Conservation (phyloP, 495 filamentous ascomycete species). For the Penicillium fimorum region DNA sequence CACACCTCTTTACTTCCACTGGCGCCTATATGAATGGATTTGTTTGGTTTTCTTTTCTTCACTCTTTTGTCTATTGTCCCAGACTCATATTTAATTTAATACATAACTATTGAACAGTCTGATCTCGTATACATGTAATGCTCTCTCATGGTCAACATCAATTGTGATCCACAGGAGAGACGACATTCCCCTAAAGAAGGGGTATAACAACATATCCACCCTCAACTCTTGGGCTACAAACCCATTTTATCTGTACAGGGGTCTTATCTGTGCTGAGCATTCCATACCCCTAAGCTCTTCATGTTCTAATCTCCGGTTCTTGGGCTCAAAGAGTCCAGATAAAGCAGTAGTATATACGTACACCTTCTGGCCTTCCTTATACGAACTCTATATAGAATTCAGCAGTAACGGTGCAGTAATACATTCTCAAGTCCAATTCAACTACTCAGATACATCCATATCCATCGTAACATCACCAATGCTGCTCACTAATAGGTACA, state of each 20-base stretch:
- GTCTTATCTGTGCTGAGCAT: background rate
- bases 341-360: background rate
- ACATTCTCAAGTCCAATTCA: background rate
- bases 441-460: background rate
- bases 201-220: slow-evolving; percentile 14
- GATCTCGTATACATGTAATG: background rate
- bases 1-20: background rate
- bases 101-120: background rate
- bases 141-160: background rate
- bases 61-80: background rate
- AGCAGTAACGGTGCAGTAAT: background rate
- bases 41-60: background rate
- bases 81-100: background rate
- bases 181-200: slow-evolving; percentile 17
- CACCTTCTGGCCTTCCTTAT: background rate
- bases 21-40: background rate
- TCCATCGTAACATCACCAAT: slow-evolving; percentile 56
- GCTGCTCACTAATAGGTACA: slow-evolving; percentile 67
- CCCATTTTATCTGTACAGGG: background rate
- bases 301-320: background rate
- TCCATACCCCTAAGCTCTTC: background rate
- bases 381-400: background rate
- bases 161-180: slow-evolving; percentile 1
- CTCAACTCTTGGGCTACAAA: background rate
- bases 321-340: background rate